Conservation (phyloP, 371 early-diverging fungal species). For the Mucor ambiguus region DNA sequence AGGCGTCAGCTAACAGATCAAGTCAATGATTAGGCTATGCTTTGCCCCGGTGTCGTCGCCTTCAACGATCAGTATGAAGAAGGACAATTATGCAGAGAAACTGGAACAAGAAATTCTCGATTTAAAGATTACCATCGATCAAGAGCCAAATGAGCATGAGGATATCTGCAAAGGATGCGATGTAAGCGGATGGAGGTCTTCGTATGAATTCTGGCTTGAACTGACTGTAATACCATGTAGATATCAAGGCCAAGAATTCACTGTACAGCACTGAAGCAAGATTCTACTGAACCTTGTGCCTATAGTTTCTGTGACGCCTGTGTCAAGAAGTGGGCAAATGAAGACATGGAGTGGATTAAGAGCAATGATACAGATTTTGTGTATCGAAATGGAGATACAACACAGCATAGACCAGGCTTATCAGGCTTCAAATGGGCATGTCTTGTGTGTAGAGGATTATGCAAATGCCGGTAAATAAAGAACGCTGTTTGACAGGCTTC, state of each 20-base stretch:
- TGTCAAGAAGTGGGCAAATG: neutral
- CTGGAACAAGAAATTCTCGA: constrained; percentile 17
- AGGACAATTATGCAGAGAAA: constrained; percentile 5
- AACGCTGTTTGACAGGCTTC: neutral
- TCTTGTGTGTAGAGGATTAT: constrained; percentile 23
- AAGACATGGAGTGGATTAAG: constrained; percentile 10
- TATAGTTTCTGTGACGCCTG: constrained; percentile 18
- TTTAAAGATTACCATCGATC: constrained; percentile 5
- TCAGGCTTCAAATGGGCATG: constrained; percentile 22
- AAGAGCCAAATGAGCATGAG: neutral
- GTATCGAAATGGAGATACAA: constrained; percentile 1
- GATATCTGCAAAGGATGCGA: constrained; percentile 17
- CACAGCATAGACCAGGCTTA: constrained; percentile 5
- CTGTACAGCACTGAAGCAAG: constrained; percentile 14
- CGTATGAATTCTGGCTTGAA: too few relatives aligned
- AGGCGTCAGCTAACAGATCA: neutral
- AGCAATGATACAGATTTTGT: neutral
- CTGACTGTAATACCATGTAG: neutral
- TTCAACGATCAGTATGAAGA: constrained; percentile 1
- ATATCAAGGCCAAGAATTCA: constrained; percentile 8
- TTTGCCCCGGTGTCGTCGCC: constrained; percentile 1
- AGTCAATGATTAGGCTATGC: constrained; percentile 9
- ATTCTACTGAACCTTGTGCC: neutral
- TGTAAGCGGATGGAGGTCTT: neutral
- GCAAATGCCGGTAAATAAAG: constrained; percentile 26